A percentile compares a stretch with the other conserved stretches of the same genome.
Evolutionary conservation across 208 protist genomes (phyloP).

Genomic region (Leishmania martiniquensis): DNA sequence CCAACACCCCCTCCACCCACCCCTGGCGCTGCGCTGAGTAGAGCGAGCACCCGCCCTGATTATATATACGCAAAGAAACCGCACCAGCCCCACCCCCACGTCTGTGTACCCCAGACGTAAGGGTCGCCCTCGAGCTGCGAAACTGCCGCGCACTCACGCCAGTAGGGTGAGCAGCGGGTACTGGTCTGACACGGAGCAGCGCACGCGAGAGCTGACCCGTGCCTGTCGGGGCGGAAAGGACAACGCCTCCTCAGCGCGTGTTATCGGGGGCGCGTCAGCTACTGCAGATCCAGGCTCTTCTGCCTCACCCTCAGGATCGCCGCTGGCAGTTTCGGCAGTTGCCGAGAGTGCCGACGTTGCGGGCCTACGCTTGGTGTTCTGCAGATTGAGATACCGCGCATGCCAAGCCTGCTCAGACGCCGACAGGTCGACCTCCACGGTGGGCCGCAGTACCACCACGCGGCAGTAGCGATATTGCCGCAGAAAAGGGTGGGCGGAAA

Average conservation of each 20-base stretch:
- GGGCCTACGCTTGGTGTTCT: not conserved
- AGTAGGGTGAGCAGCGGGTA: slow-evolving; percentile 77
- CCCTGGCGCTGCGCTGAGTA: not conserved
- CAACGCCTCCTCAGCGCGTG: not conserved
- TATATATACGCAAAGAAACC: not conserved
- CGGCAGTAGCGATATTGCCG: slow-evolving; percentile 46
- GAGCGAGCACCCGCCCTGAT: not conserved
- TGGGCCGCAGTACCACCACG: slow-evolving; percentile 62
- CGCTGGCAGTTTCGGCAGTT: not conserved
- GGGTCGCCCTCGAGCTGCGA: not conserved
- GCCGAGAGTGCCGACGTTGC: not conserved
- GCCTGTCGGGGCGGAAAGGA: slow-evolving; percentile 5
- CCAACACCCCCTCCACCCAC: not conserved
- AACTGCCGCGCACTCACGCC: slow-evolving; percentile 18
- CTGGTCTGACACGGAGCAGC: slow-evolving; percentile 69
- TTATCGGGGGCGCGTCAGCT: not conserved
- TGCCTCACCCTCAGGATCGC: not conserved
- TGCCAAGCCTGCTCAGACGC: slow-evolving; percentile 53
- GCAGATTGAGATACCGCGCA: slow-evolving; percentile 16
- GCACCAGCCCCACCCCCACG: not conserved
- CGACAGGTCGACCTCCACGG: slow-evolving; percentile 40
- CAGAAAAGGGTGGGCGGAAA: slow-evolving; percentile 38
- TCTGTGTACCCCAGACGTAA: not conserved
- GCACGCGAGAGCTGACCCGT: slow-evolving; percentile 25
- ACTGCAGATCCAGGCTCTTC: not conserved